phyloP scores from a whole-genome alignment of 257 asterid genomes.

The Penstemon eatonii region DNA sequence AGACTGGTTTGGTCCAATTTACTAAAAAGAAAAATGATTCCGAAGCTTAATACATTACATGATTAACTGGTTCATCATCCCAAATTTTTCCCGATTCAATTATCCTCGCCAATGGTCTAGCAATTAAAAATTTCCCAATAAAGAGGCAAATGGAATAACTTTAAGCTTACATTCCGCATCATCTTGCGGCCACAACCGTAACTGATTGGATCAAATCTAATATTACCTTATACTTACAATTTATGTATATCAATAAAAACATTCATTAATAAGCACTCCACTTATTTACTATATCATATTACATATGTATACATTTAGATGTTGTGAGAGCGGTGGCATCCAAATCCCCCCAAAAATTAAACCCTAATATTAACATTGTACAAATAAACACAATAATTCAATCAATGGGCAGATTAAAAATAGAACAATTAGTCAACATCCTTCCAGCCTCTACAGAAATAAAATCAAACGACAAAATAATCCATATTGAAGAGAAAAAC shows the following conservation, averaged over 20 bases:
- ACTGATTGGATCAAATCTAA: not conserved
- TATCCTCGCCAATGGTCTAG: not conserved
- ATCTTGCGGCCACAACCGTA: not conserved
- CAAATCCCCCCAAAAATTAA: not conserved
- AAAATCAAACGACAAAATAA: constrained; percentile 4
- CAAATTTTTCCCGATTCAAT: not conserved
- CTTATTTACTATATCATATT: not conserved
- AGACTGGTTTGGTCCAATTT: not conserved
- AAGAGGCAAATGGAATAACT: not conserved
- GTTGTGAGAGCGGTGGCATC: not conserved
- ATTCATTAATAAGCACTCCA: not conserved
- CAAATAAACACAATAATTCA: not conserved
- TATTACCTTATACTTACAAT: constrained; percentile 18
- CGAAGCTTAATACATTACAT: not conserved
- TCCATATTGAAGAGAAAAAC: constrained; percentile 13
- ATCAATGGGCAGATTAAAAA: constrained; percentile 17
- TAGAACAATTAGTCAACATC: not conserved
- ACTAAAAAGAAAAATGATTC: not conserved
- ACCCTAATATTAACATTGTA: not conserved
- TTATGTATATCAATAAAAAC: constrained; percentile 20
- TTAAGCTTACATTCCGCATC: constrained; percentile 11
- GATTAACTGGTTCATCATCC: constrained; percentile 12
- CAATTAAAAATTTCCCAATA: not conserved
- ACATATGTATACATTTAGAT: not conserved
- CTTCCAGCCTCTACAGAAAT: not conserved